Evolutionary conservation across 2,329 filamentous ascomycete species (phyloP), one percentile per base, ranked within the genome.

Genomic region (Fonsecaea erecta): DNA sequence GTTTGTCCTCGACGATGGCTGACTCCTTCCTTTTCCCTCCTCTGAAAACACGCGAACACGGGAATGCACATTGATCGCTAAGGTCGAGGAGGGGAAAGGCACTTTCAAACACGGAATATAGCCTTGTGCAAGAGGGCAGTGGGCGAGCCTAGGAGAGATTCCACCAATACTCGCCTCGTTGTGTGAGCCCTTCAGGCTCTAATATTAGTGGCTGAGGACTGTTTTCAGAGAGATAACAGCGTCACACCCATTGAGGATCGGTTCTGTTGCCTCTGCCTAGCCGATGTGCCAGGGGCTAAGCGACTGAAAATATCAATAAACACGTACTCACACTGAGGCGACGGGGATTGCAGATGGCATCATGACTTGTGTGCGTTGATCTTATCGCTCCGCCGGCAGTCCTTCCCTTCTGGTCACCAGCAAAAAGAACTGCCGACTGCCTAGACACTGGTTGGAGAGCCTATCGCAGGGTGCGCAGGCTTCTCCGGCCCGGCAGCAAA

Each of bases 211-310:
- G 43, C 26, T n/a, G 43, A 48, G 18, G 43, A 48, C 28, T 46
- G 24, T 9, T 28, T 46, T 37, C 59, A 46, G 59, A 48, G 53
- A 64, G 62, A 64, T 64, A 64, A 64, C 28, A 60, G 48, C 43
- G 62, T 64, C 26, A 60, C 62, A 64, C 18, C 48, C 46, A 59
- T 40, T 59, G 61, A 64, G 55, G 62, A 28, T 53, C 52, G 26
- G n/a, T 56, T 12, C 30, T 26, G 18, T 30, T 18, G 37, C 16
- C 37, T 16, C 6, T 18, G 26, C 16, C 16, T 37, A 48, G 43
- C 28, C 43, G 18, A 35, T 16, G 8, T 24, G 18, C 21, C 18
- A 11, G 43, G 18, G 43, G 7, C 11, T 48, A 48, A 26, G 11
- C 43, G 11, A 14, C 26, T 30, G 52, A 32, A 28, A 53, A 32